These are phyloP conservation scores for Penicillium sclerotigenum DNA, from an alignment of 2,329 filamentous ascomycete species.

Conservation along the genomic window DNA sequence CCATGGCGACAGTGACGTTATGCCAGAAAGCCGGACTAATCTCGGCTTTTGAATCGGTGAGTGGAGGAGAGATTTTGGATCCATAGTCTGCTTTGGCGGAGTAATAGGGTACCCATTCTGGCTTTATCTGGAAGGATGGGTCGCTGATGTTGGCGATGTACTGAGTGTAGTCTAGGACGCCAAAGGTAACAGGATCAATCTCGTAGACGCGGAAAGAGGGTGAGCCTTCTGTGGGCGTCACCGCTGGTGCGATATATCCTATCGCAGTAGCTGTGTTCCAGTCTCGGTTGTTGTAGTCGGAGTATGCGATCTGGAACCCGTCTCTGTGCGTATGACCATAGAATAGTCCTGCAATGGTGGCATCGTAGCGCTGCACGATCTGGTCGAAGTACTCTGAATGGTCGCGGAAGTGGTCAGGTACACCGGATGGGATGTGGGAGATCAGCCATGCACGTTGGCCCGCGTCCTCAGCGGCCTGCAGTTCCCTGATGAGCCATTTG, in stretches of 20 bases:
- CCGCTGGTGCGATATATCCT: slow-evolving; percentile 55
- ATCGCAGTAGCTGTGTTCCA: slow-evolving; percentile 48
- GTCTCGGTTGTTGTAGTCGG: slow-evolving; percentile 44
- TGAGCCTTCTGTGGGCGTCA: slow-evolving; percentile 56
- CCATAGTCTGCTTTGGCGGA: slow-evolving; percentile 57
- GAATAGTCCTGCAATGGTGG: slow-evolving; percentile 56
- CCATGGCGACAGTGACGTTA: slow-evolving; percentile 52
- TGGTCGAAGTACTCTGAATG: slow-evolving; percentile 54
- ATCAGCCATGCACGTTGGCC: slow-evolving; percentile 57
- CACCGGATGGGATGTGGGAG: slow-evolving; percentile 56
- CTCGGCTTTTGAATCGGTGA: slow-evolving; percentile 41
- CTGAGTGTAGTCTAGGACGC: slow-evolving; percentile 52
- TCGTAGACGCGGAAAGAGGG: slow-evolving; percentile 59
- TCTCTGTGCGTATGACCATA: slow-evolving; percentile 59
- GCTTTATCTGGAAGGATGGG: slow-evolving; percentile 46
- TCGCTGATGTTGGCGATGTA: slow-evolving; percentile 55
- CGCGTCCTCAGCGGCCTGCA: slow-evolving; percentile 52
- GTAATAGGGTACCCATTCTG: slow-evolving; percentile 56
- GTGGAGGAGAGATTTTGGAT: slow-evolving; percentile 42
- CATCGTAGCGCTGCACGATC: slow-evolving; percentile 53
- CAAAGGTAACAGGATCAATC: slow-evolving; percentile 57
- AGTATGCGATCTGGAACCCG: slow-evolving; percentile 56
- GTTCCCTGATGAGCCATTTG: slow-evolving; percentile 53
- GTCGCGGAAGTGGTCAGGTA: slow-evolving; percentile 52
- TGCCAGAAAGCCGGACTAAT: slow-evolving; percentile 61